Evolutionary conservation across 2,329 filamentous ascomycete genomes (phyloP).

Genomic region (Ophiosphaerella narmari): DNA sequence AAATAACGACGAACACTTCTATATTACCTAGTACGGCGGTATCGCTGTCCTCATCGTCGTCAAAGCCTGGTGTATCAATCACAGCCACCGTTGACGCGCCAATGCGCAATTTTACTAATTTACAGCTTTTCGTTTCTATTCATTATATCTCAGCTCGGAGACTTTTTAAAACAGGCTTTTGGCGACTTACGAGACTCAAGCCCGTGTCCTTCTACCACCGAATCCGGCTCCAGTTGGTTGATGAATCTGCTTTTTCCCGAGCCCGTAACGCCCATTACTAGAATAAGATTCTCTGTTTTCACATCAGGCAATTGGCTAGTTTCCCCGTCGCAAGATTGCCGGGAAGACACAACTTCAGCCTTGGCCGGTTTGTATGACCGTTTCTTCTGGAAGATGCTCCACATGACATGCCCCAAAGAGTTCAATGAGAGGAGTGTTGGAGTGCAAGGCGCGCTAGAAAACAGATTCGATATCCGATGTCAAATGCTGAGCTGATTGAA

Average conservation of each 20-base stretch:
- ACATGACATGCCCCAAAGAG: neutral
- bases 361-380: neutral
- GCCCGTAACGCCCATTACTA: neutral
- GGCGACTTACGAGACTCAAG: neutral
- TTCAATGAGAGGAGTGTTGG: neutral
- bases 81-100: neutral
- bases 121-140: neutral
- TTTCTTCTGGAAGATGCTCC: neutral
- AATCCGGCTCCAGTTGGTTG: neutral
- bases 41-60: neutral
- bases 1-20: no score
- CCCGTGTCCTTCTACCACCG: neutral
- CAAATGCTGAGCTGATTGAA: no score
- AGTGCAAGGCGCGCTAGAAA: neutral
- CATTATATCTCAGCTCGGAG: neutral
- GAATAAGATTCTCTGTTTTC: neutral
- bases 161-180: no score
- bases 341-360: neutral
- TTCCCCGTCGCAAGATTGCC: no score
- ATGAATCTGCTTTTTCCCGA: neutral
- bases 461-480: no score
- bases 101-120: neutral
- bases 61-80: neutral
- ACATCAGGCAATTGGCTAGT: neutral
- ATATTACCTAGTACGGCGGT: neutral